Base-by-base conservation (phyloP, 2,329 filamentous ascomycete genomes). In the Pezicula rhizophila region DNA sequence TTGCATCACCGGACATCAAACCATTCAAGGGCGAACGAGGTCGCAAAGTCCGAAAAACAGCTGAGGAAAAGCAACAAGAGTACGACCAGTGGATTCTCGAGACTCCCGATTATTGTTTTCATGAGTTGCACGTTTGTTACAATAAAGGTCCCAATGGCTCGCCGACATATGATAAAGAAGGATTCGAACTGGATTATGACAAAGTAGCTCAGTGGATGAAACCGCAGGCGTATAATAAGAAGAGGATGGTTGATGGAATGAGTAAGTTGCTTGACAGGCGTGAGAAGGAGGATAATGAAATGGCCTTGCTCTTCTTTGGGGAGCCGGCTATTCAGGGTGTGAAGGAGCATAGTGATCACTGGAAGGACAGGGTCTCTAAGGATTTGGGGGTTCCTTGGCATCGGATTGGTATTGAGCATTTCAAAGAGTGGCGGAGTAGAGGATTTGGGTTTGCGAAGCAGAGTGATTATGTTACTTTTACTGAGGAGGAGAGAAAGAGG, bases 91-190 rank as follows among this genome's bases (percentile, higher is more conserved):
- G 45, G 34, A 17, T 41, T 2, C 33, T 14, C 14, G 45, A 47
- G 10, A 41, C 47, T 25, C 31, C 38, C 26, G 34, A 18, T 12
- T 44, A 51, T 35, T 6, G 11, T 12, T 51, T 51, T 39, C 44
- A 51, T 20, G 38, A 45, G 73, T 42, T 70, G 73, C 0, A 71
- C 80, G 25, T 78, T 70, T 52, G 53, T 57, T 2, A 60, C 65
- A 11, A 70, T 67, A n/a, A 72, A 75, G 50, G 66, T 64, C 38
- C 64, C 67, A 7, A 66, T 81, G 52, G 54, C 25, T 52, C 54
- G 4, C 52, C 54, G 1, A 55, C 55, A 8, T 55, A 51, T 7
- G 62, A 68, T 4, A 54, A 64, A 1, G 60, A 82, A 10, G 62
- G 70, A 10, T 64, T 70, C 28, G 65, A 65, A 4, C 63, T 69